phyloP scores from a whole-genome alignment of 768 basidiomycete species.

The Lentinula raphanica region DNA sequence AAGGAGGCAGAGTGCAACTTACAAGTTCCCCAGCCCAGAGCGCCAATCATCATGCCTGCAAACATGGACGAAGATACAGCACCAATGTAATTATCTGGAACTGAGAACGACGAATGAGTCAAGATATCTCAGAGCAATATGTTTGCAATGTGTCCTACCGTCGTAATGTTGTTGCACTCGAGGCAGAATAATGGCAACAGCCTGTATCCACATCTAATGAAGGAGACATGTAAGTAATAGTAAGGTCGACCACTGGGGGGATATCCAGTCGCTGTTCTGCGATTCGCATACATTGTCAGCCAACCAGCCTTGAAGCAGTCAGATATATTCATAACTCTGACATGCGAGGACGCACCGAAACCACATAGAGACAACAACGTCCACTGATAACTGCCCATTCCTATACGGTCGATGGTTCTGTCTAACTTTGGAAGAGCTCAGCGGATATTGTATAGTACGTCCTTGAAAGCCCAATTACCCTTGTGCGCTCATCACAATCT shows the following conservation, averaged over 20 bases:
- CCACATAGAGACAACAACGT: constrained; percentile 78
- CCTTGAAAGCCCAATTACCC: not conserved
- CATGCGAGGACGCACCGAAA: constrained; percentile 55
- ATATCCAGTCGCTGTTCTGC: constrained; percentile 4
- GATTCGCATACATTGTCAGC: constrained; percentile 73
- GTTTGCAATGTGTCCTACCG: constrained; percentile 34
- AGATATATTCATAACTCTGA: not conserved
- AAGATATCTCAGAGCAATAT: not conserved
- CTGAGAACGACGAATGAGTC: constrained; percentile 26
- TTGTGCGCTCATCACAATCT: not conserved
- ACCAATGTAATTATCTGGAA: constrained; percentile 75
- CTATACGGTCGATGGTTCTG: constrained; percentile 84
- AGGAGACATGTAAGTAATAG: constrained; percentile 18
- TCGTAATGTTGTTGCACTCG: constrained; percentile 87
- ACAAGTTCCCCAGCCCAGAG: constrained; percentile 90
- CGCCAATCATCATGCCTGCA: constrained; percentile 96
- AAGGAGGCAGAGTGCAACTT: constrained; percentile 18
- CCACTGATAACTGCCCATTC: constrained; percentile 91
- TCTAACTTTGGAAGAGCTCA: constrained; percentile 41
- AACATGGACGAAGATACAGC: constrained; percentile 84
- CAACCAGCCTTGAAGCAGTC: constrained; percentile 65
- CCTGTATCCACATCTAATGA: constrained; percentile 88
- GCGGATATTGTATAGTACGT: constrained; percentile 15
- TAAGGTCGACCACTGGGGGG: not conserved
- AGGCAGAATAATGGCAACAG: constrained; percentile 90